phyloP scores from a whole-genome alignment of 2,329 filamentous ascomycete genomes.

The Microdochium trichocladiopsis region DNA sequence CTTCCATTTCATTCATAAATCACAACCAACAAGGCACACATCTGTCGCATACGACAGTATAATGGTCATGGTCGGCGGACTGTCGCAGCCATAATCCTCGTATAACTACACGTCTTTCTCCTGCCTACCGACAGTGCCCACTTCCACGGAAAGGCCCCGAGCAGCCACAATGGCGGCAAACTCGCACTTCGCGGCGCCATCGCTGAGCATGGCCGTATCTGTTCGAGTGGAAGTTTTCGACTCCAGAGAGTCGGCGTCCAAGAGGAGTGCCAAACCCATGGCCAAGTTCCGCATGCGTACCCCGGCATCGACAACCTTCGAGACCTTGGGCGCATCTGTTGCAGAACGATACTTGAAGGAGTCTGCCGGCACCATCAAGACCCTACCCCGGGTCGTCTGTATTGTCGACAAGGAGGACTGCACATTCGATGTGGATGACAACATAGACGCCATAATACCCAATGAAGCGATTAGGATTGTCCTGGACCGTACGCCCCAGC shows the following conservation, averaged over 20 bases:
- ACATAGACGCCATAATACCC: not conserved
- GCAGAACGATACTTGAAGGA: not conserved
- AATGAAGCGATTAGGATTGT: not conserved
- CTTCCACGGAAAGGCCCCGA: too few species aligned
- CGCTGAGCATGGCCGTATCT: not conserved
- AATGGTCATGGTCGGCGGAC: too few species aligned
- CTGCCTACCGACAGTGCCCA: too few species aligned
- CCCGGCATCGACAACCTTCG: not conserved
- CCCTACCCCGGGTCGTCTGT: not conserved
- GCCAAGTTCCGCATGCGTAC: not conserved
- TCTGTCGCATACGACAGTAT: too few species aligned
- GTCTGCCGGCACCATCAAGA: not conserved
- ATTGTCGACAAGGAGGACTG: not conserved
- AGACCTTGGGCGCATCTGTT: not conserved
- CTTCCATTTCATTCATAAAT: too few species aligned
- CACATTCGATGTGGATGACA: slow-evolving; percentile 1
- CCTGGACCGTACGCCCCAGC: not conserved
- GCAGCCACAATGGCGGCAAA: not conserved
- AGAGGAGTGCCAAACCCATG: not conserved
- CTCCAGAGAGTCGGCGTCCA: not conserved
- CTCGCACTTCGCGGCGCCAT: not conserved
- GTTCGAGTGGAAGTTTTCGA: slow-evolving; percentile 1
- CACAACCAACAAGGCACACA: too few species aligned
- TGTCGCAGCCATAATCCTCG: too few species aligned
- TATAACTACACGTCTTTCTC: too few species aligned